phyloP scores from a whole-genome alignment of 2,329 filamentous ascomycete genomes.

The Septoria linicola region DNA sequence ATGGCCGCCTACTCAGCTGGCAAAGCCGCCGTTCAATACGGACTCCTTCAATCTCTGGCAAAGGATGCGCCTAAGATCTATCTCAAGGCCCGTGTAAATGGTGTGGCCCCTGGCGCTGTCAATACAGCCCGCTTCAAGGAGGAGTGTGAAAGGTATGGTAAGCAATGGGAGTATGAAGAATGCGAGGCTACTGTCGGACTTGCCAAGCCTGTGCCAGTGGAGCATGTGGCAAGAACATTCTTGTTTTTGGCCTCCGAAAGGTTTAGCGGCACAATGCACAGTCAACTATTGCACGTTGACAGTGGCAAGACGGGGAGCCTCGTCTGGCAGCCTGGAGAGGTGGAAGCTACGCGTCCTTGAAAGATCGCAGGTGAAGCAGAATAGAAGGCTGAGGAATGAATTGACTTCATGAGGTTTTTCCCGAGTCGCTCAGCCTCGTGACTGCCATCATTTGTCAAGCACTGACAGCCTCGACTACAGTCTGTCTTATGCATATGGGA shows the following conservation, averaged over 20 bases:
- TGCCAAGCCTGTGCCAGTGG: slow-evolving; percentile 40
- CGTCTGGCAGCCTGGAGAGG: slow-evolving; percentile 24
- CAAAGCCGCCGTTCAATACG: slow-evolving; percentile 49
- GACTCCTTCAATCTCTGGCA: slow-evolving; percentile 45
- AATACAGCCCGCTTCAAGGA: slow-evolving; percentile 46
- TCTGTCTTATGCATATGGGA: no score
- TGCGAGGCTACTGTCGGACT: slow-evolving; percentile 46
- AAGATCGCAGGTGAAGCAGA: no score
- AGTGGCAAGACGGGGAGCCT: slow-evolving; percentile 45
- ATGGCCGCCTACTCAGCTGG: slow-evolving; percentile 48
- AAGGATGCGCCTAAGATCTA: slow-evolving; percentile 44
- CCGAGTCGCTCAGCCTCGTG: no score
- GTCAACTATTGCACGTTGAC: slow-evolving; percentile 49
- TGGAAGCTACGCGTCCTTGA: not conserved
- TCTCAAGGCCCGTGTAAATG: slow-evolving; percentile 45
- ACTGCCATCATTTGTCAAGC: no score
- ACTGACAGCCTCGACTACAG: no score
- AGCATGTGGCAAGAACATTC: slow-evolving; percentile 47
- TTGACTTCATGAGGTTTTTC: no score
- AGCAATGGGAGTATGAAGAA: slow-evolving; percentile 44
- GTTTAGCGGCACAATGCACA: slow-evolving; percentile 47
- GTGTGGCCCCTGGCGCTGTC: slow-evolving; percentile 49
- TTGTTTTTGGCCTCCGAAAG: slow-evolving; percentile 50
- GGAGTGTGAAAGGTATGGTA: slow-evolving; percentile 42
- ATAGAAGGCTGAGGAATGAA: not conserved